These are phyloP conservation scores for Solidago caesia DNA, from an alignment of 129 eudicot genomes.

Conservation along the genomic window DNA sequence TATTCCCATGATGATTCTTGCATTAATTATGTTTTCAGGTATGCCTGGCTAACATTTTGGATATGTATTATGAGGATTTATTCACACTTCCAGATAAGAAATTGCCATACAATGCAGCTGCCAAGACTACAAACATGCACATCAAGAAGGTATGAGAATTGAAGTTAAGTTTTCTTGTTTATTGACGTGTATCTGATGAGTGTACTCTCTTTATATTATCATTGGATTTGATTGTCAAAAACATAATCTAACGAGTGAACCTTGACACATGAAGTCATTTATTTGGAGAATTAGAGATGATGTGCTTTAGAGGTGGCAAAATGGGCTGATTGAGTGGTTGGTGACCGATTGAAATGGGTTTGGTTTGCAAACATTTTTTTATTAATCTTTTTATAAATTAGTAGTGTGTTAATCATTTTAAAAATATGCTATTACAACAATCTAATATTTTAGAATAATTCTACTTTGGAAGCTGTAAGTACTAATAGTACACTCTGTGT, in stretches of 20 bases:
- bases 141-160: slow-evolving; percentile 51
- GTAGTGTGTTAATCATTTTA: too few relatives aligned
- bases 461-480: background rate
- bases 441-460: too few relatives aligned
- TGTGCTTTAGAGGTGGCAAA: background rate
- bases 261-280: background rate
- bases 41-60: slow-evolving; percentile 69
- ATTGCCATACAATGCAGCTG: slow-evolving; percentile 47
- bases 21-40: slow-evolving; percentile 50
- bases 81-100: slow-evolving; percentile 74
- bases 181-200: background rate
- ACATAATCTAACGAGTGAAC: background rate
- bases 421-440: too few relatives aligned
- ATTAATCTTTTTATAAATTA: too few relatives aligned
- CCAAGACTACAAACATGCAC: slow-evolving; percentile 42
- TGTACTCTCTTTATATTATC: background rate
- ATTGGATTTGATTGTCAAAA: background rate
- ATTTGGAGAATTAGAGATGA: background rate
- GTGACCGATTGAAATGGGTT: background rate
- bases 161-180: slow-evolving; percentile 13
- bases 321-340: background rate
- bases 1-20: background rate
- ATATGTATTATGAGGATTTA: slow-evolving; percentile 88
- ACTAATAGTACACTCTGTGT: background rate
- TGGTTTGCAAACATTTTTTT: too few relatives aligned